A percentile compares a stretch with the other conserved stretches of the same genome.
phyloP scores from a whole-genome alignment of 805 yeast genomes.

The Pichia californica region DNA sequence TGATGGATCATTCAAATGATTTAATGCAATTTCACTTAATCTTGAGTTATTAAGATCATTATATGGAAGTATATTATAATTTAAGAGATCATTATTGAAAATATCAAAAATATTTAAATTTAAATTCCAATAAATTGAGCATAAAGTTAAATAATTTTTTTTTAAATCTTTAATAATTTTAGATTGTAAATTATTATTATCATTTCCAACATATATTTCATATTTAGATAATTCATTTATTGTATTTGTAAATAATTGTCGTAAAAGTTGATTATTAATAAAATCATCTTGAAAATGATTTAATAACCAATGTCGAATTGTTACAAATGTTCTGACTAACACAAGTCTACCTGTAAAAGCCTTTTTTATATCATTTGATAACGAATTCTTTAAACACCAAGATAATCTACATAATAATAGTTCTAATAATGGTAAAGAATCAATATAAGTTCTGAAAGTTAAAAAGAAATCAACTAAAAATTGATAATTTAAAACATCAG shows the following conservation, averaged over 20 bases:
- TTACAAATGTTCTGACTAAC: slow-evolving; percentile 76
- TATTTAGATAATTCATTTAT: slow-evolving; percentile 35
- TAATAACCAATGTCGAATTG: slow-evolving; percentile 81
- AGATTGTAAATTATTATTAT: slow-evolving; percentile 15
- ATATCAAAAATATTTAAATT: slow-evolving; percentile 6
- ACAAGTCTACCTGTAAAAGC: slow-evolving; percentile 55
- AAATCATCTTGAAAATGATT: slow-evolving; percentile 88
- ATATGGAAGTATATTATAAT: slow-evolving; percentile 21
- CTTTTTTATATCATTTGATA: slow-evolving; percentile 17
- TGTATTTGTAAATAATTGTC: slow-evolving; percentile 37
- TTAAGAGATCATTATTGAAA: slow-evolving; percentile 15
- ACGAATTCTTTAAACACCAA: slow-evolving; percentile 53
- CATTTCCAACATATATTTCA: slow-evolving; percentile 13
- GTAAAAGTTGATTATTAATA: slow-evolving; percentile 41
- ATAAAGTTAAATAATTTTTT: slow-evolving; percentile 27
- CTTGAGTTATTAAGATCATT: slow-evolving; percentile 26
- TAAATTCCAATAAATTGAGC: slow-evolving; percentile 29
- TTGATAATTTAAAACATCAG: slow-evolving; percentile 68
- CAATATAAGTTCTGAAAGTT: slow-evolving; percentile 67
- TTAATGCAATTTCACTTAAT: slow-evolving; percentile 32
- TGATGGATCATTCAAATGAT: slow-evolving; percentile 33
- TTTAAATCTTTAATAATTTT: slow-evolving; percentile 30
- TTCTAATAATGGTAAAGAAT: slow-evolving; percentile 51
- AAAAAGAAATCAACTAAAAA: slow-evolving; percentile 80
- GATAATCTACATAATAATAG: slow-evolving; percentile 57